phyloP scores from a whole-genome alignment of 306 rosid species.

The Castanopsis chinensis region DNA sequence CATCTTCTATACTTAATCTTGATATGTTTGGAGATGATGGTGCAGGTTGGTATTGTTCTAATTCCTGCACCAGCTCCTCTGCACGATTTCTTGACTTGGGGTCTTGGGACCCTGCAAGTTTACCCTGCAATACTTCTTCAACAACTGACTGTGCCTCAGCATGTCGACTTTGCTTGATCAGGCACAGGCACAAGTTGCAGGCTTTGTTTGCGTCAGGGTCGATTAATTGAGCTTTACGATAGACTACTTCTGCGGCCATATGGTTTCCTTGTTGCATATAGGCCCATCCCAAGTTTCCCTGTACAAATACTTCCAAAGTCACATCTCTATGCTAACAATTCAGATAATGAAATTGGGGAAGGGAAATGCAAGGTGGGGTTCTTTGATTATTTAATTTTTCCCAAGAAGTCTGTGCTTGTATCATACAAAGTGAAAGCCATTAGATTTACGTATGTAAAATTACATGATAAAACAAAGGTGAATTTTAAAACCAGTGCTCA shows the following conservation, averaged over 20 bases:
- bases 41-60: constrained; percentile 27
- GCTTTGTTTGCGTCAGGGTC: constrained; percentile 88
- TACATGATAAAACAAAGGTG: background rate
- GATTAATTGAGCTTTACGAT: constrained; percentile 72
- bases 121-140: constrained; percentile 44
- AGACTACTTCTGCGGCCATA: constrained; percentile 68
- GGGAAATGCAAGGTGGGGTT: background rate
- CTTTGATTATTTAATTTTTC: background rate
- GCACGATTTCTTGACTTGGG: constrained; percentile 52
- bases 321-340: background rate
- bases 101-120: constrained; percentile 53
- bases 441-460: background rate
- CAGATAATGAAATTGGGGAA: background rate
- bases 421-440: background rate
- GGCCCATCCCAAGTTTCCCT: constrained; percentile 99
- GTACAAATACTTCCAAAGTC: constrained; percentile 3
- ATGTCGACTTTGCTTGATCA: constrained; percentile 56
- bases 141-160: constrained; percentile 50
- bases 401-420: background rate
- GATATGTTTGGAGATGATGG: constrained; percentile 10
- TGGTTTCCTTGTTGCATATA: constrained; percentile 79
- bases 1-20: constrained; percentile 50
- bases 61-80: constrained; percentile 44
- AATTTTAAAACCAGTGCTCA: background rate
- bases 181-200: constrained; percentile 68